Base-by-base conservation (phyloP, 805 yeast species). In the Wickerhamiella musiphila region DNA sequence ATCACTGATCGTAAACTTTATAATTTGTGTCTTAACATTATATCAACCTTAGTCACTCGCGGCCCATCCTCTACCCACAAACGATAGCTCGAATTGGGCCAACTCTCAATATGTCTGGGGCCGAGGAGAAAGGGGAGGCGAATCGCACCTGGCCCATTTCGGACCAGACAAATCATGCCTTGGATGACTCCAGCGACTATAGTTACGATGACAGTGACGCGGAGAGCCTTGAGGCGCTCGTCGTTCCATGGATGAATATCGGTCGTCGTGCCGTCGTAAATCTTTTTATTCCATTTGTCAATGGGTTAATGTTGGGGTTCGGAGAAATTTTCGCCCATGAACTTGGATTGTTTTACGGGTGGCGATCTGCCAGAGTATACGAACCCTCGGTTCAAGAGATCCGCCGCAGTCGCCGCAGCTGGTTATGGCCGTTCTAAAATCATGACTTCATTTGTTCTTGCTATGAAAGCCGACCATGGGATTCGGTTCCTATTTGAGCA, bases 251-350 rank as follows among this genome's bases (percentile, higher is more conserved):
- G 43, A 20, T 39, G 21, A 31, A 35, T 14, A 20, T 44, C 14
- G 15, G 35, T 3, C 16, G 23, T 4, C 25, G 38, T 10, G 25
- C 43, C 6, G 47, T 83, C 2, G 70, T 86, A 40, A 86, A 86
- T 44, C 55, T 86, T 43, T 49, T 83, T 2, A 56, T 86, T 28
- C 96, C 96, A 2, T 83, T 86, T 47, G 61, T 86, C 43, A 86
- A 86, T 47, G 96, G 96, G 6, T 60, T 86, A 55, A 84, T 84
- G 94, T 65, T 86, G 31, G 96, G 96, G 0, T 82, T 86, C 51
- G 96, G 96, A 2, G 96, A 86, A 58, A 73, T 86, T 14, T 59
- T 81, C 36, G 96, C 96, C 6, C 94, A 84, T 51, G 95, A 86
- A 47, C 56, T 86, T 25, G 93, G 94, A 5, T 78, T 79, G 59